A percentile compares a stretch with the other conserved stretches of the same genome.
Conservation (phyloP, 805 yeast species). For the Clavispora fructus region DNA sequence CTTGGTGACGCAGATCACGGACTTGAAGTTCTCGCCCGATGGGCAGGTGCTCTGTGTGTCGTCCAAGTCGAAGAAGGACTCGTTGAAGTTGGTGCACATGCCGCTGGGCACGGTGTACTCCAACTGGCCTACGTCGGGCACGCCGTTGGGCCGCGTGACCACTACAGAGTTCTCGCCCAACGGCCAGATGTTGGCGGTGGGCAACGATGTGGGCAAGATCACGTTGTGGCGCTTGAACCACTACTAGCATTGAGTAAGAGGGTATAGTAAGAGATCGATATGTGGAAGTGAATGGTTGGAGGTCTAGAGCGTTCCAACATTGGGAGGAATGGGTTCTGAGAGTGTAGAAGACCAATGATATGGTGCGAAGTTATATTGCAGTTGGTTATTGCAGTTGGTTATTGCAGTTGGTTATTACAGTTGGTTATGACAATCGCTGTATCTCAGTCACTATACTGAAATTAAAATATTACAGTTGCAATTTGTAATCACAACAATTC, state of each 20-base stretch:
- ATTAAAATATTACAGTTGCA: no score
- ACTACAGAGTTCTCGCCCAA: slow-evolving; percentile 72
- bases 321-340: no score
- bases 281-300: neutral
- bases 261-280: neutral
- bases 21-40: slow-evolving; percentile 71
- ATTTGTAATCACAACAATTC: no score
- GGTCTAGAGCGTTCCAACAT: no score
- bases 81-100: slow-evolving; percentile 78
- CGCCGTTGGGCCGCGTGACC: slow-evolving; percentile 94
- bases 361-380: no score
- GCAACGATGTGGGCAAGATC: slow-evolving; percentile 86
- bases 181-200: slow-evolving; percentile 79
- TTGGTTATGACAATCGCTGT: no score
- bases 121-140: slow-evolving; percentile 97
- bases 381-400: no score
- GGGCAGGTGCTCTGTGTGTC: slow-evolving; percentile 88
- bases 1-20: slow-evolving; percentile 73
- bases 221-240: slow-evolving; percentile 87
- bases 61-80: slow-evolving; percentile 79
- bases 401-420: no score
- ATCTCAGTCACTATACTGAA: no score
- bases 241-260: slow-evolving; percentile 39
- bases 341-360: no score
- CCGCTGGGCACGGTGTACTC: slow-evolving; percentile 82